These are phyloP conservation scores for Linum tenue DNA, from an alignment of 345 rosid genomes.

Conservation along the genomic window DNA sequence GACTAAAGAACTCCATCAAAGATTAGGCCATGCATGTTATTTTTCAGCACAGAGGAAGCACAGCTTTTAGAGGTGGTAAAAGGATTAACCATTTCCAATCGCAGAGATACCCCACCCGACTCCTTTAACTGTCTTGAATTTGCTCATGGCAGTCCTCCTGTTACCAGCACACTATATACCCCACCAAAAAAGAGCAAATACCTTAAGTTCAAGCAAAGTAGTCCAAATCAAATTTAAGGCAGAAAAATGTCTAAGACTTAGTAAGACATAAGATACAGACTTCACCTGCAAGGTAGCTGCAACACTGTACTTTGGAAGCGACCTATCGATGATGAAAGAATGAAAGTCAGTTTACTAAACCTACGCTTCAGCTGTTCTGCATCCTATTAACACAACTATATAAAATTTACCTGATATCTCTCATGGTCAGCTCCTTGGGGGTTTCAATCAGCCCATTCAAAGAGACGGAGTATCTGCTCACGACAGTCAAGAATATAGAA, in stretches of 20 bases:
- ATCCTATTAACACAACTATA: neutral
- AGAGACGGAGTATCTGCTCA: conserved; percentile 47
- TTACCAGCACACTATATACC: conserved; percentile 85
- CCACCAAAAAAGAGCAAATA: conserved; percentile 13
- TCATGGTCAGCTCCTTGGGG: conserved; percentile 49
- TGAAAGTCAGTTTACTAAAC: too few species aligned
- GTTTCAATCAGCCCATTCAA: conserved; percentile 43
- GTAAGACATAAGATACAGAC: neutral
- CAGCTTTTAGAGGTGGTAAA: neutral
- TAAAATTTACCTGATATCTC: conserved; percentile 55
- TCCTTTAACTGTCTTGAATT: conserved; percentile 62
- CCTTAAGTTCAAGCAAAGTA: neutral
- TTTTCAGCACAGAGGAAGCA: neutral
- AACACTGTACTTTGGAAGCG: conserved; percentile 65
- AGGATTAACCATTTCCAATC: conserved; percentile 68
- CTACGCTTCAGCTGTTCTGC: neutral
- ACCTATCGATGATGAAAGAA: conserved; percentile 28
- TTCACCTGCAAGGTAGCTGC: conserved; percentile 79
- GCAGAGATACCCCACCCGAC: conserved; percentile 98
- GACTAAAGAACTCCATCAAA: too few species aligned
- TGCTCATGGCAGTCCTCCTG: conserved; percentile 97
- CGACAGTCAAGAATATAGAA: too few species aligned
- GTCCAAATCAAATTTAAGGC: too few species aligned
- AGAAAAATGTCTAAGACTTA: too few species aligned
- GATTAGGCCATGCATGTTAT: too few species aligned